Percentiles rank a stretch among this genome's conserved stretches.
phyloP scores from a whole-genome alignment of 2,329 filamentous ascomycete genomes.

The Neocatenulostroma microsporum region DNA sequence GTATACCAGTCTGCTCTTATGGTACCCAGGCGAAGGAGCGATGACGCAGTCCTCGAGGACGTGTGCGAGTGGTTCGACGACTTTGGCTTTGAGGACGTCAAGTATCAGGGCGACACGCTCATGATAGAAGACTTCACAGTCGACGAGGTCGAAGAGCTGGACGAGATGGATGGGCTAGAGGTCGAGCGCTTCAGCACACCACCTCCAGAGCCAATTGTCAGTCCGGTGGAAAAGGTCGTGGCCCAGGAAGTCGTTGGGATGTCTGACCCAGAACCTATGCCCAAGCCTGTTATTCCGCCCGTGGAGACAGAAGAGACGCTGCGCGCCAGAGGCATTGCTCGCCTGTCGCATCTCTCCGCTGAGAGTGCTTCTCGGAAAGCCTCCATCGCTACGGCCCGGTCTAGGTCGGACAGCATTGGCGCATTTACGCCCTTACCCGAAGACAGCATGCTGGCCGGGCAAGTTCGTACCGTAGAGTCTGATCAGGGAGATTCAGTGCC shows the following conservation, averaged over 20 bases:
- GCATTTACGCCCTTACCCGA: conserved; percentile 2
- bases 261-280: conserved; percentile 3
- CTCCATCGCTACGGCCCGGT: conserved; percentile 5
- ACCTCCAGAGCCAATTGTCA: conserved; percentile 14
- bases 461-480: too few relatives aligned
- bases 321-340: conserved; percentile 22
- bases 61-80: conserved; percentile 37
- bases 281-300: conserved; percentile 15
- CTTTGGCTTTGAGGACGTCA: conserved; percentile 29
- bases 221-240: conserved; percentile 18
- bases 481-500: too few relatives aligned
- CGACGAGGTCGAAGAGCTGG: conserved; percentile 12
- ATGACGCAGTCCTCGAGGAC: conserved; percentile 32
- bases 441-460: conserved; percentile 1
- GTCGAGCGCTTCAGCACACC: conserved; percentile 21
- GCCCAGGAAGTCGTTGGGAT: conserved; percentile 19
- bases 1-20: conserved; percentile 23
- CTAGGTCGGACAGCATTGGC: background rate
- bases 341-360: conserved; percentile 13
- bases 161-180: conserved; percentile 6
- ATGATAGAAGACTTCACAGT: conserved; percentile 6
- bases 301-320: conserved; percentile 22
- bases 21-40: conserved; percentile 25
- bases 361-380: conserved; percentile 3
- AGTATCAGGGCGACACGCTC: conserved; percentile 18